Base-by-base conservation (phyloP, 805 yeast genomes). In the Scheffersomyces coipomensis region DNA sequence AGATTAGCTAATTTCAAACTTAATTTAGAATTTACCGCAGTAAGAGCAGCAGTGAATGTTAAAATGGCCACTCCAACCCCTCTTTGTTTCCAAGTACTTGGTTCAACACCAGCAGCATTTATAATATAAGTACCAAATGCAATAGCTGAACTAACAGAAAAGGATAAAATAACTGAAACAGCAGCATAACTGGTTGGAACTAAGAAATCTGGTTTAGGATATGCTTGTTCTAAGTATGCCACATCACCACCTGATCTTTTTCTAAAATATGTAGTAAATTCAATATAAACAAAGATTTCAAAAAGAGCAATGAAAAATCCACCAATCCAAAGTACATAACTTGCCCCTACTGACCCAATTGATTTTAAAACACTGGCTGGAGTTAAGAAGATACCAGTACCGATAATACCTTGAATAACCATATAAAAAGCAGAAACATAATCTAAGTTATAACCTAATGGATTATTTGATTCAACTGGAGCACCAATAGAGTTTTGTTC, bases 111-210 rank as follows among this genome's bases (percentile, higher is more conserved):
- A 19, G 59, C 38, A 2, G 72, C 66, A 42, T 47, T 68, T 44
- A 78, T 66, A 5, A 79, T 52, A 51, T 81, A 81, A 41, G 77
- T 71, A 2, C 87, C 87, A 56, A 81, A 79, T 0, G 85, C 85
- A 49, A 81, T 81, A 2, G 83, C 82, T 5, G 84, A 75, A 40
- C 83, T 75, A 52, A 79, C 78, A 2, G 84, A 82, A 11, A 81
- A 58, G 18, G 79, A 46, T n/a, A 81, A 79, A 42, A 77, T 71
- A 34, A 71, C 73, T 33, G 79, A 72, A 36, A 71, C 73, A 33
- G 79, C 73, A 3, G 83, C 75, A 43, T 68, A 68, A 3, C 64
- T 47, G 38, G 69, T 64, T 3, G 73, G 72, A 26, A 53, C 52
- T 18, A 68, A 47, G 8, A 71, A 67, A 32, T 49, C 49, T 22